Conservation (phyloP, 495 filamentous ascomycete species). For the Tirmania nivea region DNA sequence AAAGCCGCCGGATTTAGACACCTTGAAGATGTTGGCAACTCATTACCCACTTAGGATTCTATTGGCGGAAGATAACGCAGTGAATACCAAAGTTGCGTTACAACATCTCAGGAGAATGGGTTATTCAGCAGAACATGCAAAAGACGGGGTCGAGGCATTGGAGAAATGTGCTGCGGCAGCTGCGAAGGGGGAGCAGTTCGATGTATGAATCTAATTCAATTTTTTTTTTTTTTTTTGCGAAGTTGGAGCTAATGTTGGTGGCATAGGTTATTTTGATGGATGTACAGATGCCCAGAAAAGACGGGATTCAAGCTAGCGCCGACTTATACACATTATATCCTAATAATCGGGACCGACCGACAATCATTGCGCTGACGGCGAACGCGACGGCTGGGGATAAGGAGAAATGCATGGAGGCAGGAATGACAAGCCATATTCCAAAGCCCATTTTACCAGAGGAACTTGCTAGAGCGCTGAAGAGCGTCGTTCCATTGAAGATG, state of each 20-base stretch:
- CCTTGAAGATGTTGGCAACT: conserved; percentile 15
- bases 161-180: conserved; percentile 17
- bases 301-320: conserved; percentile 17
- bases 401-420: conserved; percentile 17
- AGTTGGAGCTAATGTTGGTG: not conserved
- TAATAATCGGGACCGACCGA: conserved; percentile 6
- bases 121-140: conserved; percentile 17
- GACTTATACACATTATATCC: conserved; percentile 2
- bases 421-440: conserved; percentile 18
- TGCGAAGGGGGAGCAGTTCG: conserved; percentile 16
- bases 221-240: not conserved
- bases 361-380: conserved; percentile 18
- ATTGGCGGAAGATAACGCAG: conserved; percentile 16
- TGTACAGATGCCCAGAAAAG: conserved; percentile 18
- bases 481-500: conserved; percentile 6
- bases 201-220: conserved; percentile 7
- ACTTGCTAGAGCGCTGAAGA: conserved; percentile 17
- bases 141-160: conserved; percentile 18
- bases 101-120: conserved; percentile 19
- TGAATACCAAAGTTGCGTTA: conserved; percentile 18
- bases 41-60: conserved; percentile 16
- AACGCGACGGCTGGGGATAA: conserved; percentile 17
- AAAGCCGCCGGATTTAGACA: conserved; percentile 13
- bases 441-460: conserved; percentile 19
- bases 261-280: conserved; percentile 18